A percentile compares a stretch with the other conserved stretches of the same genome.
phyloP scores from a whole-genome alignment of 345 rosid species.

The Citrus australasica region DNA sequence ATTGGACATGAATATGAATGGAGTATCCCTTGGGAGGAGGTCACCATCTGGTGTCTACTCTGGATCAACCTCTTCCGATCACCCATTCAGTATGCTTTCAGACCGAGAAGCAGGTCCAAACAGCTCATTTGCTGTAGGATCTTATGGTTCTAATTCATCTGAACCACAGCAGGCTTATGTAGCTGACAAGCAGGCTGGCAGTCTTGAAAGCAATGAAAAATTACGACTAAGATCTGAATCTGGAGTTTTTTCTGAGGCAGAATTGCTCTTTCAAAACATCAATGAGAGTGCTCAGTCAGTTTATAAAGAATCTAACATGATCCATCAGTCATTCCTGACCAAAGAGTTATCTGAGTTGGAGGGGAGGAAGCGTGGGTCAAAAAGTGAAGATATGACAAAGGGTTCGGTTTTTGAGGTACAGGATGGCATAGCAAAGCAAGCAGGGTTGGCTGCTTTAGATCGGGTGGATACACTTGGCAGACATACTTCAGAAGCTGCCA shows the following conservation, averaged over 20 bases:
- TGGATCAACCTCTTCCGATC: constrained; percentile 33
- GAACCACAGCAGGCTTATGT: constrained; percentile 23
- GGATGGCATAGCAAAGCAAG: constrained; percentile 32
- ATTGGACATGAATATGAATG: constrained; percentile 26
- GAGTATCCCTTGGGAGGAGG: constrained; percentile 29
- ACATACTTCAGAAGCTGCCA: constrained; percentile 35
- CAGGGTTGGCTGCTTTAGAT: constrained; percentile 27
- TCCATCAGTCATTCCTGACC: constrained; percentile 21
- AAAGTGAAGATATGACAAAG: constrained; percentile 27
- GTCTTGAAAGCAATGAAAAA: constrained; percentile 28
- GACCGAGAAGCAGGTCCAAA: constrained; percentile 39
- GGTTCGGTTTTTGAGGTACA: constrained; percentile 34
- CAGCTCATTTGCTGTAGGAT: constrained; percentile 39
- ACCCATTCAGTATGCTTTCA: constrained; percentile 24
- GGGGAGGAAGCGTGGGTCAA: constrained; percentile 30
- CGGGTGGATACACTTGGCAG: constrained; percentile 30
- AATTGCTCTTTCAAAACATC: constrained; percentile 21
- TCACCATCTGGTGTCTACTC: constrained; percentile 32
- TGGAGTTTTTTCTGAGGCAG: constrained; percentile 25
- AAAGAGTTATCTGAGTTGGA: constrained; percentile 33
- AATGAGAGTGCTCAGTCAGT: constrained; percentile 27
- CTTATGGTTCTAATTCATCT: constrained; percentile 45
- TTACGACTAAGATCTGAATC: constrained; percentile 34
- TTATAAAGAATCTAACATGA: constrained; percentile 28
- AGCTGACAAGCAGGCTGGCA: constrained; percentile 27